These are phyloP conservation scores for Solanum hybrid DNA, from an alignment of 305 asterid species.

Conservation along the genomic window DNA sequence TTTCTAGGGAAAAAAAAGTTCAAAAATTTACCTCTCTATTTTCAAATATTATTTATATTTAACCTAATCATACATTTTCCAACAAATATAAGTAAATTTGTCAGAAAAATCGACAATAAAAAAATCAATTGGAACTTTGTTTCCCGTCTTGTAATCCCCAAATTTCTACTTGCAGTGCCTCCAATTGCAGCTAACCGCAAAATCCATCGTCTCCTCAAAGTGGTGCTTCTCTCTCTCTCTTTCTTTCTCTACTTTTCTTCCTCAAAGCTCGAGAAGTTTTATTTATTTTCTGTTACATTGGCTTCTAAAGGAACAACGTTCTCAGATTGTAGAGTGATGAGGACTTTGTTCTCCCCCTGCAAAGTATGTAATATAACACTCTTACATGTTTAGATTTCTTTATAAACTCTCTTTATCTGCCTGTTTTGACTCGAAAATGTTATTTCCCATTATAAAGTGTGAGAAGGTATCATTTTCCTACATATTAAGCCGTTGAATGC, in stretches of 20 bases:
- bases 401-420: background rate
- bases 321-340: background rate
- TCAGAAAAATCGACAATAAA: too few species aligned
- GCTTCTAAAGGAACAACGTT: background rate
- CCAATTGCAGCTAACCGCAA: background rate
- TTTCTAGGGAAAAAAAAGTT: too few species aligned
- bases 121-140: background rate
- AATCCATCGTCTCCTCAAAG: background rate
- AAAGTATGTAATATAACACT: background rate
- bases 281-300: background rate
- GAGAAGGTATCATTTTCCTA: background rate
- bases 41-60: too few species aligned
- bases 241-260: background rate
- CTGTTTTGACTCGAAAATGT: background rate
- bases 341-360: background rate
- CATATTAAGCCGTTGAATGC: background rate
- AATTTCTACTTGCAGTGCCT: background rate
- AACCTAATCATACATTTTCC: too few species aligned
- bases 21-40: too few species aligned
- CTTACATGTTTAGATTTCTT: background rate
- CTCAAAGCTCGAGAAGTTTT: background rate
- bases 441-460: background rate
- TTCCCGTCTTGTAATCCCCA: background rate
- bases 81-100: too few species aligned
- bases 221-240: background rate